Conservation (phyloP, 108 stramenopile genomes). For the Nitzschia sp. region DNA sequence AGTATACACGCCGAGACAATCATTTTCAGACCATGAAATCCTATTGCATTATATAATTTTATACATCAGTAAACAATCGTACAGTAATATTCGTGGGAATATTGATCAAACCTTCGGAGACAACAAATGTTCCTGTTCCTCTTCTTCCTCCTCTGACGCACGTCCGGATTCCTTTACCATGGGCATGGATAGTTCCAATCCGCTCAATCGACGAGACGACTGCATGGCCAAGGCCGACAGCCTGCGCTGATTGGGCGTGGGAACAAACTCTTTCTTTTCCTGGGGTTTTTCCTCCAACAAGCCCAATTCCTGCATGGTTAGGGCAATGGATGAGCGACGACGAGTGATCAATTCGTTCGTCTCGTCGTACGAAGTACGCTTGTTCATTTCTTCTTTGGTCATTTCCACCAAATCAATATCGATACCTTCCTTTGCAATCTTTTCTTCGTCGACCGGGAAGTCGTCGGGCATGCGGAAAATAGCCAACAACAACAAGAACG, state of each 20-base stretch:
- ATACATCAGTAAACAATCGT: too few species aligned
- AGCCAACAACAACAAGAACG: constrained; percentile 4
- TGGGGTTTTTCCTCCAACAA: background rate
- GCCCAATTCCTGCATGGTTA: constrained; percentile 12
- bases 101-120: too few species aligned
- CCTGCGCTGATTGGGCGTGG: background rate
- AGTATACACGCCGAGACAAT: too few species aligned
- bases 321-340: constrained; percentile 13
- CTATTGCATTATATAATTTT: too few species aligned
- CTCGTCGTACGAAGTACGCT: constrained; percentile 18
- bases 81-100: too few species aligned
- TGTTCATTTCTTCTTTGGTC: constrained; percentile 6
- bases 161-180: too few species aligned
- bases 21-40: too few species aligned
- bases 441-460: constrained; percentile 12
- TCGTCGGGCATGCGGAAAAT: constrained; percentile 28
- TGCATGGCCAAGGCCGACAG: background rate
- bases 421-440: constrained; percentile 8
- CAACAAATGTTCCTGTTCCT: too few species aligned
- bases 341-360: background rate
- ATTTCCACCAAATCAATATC: constrained; percentile 17
- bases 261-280: background rate
- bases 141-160: too few species aligned
- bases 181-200: too few species aligned
- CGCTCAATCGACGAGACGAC: too few species aligned